Evolutionary conservation across 176 grass and related monocot species (phyloP).

Genomic region (Echinochloa phyllopogon): DNA sequence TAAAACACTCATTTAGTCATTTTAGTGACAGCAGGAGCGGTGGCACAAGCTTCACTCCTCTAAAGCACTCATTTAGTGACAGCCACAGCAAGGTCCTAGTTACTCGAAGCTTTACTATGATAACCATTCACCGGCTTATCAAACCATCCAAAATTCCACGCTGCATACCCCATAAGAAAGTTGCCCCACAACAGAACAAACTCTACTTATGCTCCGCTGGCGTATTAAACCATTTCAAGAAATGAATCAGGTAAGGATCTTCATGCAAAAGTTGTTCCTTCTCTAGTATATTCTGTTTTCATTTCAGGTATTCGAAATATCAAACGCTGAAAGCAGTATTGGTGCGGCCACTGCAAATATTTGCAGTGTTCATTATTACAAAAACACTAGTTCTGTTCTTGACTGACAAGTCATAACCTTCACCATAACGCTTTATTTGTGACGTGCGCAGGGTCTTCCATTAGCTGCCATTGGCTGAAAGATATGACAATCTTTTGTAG

Average conservation of each 20-base stretch:
- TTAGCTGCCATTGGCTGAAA: neutral
- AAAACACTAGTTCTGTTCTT: neutral
- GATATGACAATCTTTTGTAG: neutral
- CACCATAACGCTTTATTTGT: neutral
- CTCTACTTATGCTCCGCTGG: neutral
- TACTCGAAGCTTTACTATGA: no score
- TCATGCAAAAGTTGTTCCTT: neutral
- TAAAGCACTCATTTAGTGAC: no score
- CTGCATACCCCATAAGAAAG: neutral
- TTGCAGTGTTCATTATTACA: neutral
- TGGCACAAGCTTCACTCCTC: no score
- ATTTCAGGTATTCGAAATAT: neutral
- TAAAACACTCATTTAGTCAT: no score
- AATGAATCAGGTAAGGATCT: neutral
- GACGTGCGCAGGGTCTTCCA: neutral
- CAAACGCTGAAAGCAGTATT: neutral
- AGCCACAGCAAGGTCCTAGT: no score
- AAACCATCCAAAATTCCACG: neutral
- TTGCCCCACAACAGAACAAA: neutral
- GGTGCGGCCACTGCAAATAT: neutral
- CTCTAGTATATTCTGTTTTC: slow-evolving; percentile 6
- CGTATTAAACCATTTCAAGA: neutral
- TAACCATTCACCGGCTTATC: neutral
- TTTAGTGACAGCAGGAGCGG: no score
- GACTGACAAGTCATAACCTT: neutral